Evolutionary conservation across 2,329 filamentous ascomycete genomes (phyloP).

Genomic region (Corniculantispora saksenae): DNA sequence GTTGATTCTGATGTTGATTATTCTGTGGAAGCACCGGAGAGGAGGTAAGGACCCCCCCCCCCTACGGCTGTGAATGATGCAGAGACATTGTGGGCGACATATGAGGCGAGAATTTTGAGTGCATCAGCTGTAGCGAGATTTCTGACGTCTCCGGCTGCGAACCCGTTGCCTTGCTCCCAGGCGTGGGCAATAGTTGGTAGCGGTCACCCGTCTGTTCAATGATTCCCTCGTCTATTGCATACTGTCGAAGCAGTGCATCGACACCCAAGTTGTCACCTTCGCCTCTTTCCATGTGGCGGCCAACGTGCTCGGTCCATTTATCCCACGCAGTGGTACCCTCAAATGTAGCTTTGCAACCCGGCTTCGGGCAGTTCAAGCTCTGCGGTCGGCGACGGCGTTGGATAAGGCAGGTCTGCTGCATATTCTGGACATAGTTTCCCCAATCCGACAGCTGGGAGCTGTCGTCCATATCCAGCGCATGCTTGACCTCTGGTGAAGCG

Average conservation of each 20-base stretch:
- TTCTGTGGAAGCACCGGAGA: too few relatives aligned
- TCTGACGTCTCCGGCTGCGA: too few relatives aligned
- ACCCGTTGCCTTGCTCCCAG: too few relatives aligned
- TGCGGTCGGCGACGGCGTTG: slow-evolving; percentile 69
- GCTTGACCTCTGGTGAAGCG: slow-evolving; percentile 65
- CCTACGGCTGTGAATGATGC: too few relatives aligned
- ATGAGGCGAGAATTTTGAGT: too few relatives aligned
- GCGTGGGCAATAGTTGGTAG: too few relatives aligned
- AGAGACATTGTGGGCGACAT: too few relatives aligned
- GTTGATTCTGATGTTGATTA: too few relatives aligned
- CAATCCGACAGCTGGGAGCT: slow-evolving; percentile 60
- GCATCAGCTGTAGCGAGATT: too few relatives aligned
- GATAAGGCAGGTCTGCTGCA: slow-evolving; percentile 74
- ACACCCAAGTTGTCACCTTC: slow-evolving; percentile 60
- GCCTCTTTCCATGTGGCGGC: slow-evolving; percentile 80
- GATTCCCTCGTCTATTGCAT: slow-evolving; percentile 65
- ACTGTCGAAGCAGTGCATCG: slow-evolving; percentile 58
- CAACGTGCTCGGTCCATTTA: slow-evolving; percentile 88
- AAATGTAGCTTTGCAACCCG: slow-evolving; percentile 72
- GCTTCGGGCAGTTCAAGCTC: slow-evolving; percentile 68
- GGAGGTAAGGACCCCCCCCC: too few relatives aligned
- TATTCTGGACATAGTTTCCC: slow-evolving; percentile 66
- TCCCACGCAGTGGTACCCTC: slow-evolving; percentile 78
- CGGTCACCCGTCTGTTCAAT: slow-evolving; percentile 56
- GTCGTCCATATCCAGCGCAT: slow-evolving; percentile 54